A percentile compares a stretch with the other conserved stretches of the same genome.
Evolutionary conservation across 768 basidiomycete genomes (phyloP).

Genomic region (Rhodotorula sphaerocarpa): DNA sequence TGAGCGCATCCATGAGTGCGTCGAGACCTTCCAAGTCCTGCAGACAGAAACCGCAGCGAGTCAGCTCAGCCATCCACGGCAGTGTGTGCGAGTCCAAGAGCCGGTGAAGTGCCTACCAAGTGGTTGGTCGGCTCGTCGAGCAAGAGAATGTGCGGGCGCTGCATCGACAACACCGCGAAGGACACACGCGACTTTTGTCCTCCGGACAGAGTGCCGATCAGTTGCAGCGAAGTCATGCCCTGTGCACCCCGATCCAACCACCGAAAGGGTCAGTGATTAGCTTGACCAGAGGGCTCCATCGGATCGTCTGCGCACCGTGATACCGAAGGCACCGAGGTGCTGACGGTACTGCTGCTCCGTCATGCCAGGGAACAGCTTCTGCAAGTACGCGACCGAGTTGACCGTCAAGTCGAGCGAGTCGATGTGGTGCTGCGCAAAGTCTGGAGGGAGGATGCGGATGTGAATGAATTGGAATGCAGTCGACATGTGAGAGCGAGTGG

Average conservation of each 20-base stretch:
- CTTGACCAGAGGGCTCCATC: not conserved
- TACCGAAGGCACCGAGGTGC: conserved; percentile 96
- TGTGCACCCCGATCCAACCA: not conserved
- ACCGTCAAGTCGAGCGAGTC: conserved; percentile 75
- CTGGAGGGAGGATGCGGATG: conserved; percentile 44
- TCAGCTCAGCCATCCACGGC: too few species aligned
- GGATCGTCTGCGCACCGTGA: conserved; percentile 54
- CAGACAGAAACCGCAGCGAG: too few species aligned
- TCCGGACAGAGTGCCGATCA: conserved; percentile 83
- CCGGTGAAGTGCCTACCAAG: too few species aligned
- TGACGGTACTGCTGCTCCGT: conserved; percentile 89
- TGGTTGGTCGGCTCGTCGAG: conserved; percentile 61
- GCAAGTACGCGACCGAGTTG: conserved; percentile 90
- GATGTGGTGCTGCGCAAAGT: conserved; percentile 93
- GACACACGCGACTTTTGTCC: conserved; percentile 95
- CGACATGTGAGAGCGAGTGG: too few species aligned
- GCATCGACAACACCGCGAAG: conserved; percentile 68
- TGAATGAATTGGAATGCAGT: not conserved
- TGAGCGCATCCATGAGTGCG: conserved; percentile 72
- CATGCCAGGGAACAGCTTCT: conserved; percentile 82
- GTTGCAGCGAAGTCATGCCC: conserved; percentile 53
- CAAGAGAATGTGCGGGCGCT: conserved; percentile 80
- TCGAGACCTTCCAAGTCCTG: conserved; percentile 67
- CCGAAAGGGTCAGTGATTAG: not conserved
- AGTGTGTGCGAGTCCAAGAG: too few species aligned